Percentiles rank a stretch among this genome's conserved stretches.
phyloP scores from a whole-genome alignment of 1,284 basidiomycete genomes.

The Cryptococcus sp. region DNA sequence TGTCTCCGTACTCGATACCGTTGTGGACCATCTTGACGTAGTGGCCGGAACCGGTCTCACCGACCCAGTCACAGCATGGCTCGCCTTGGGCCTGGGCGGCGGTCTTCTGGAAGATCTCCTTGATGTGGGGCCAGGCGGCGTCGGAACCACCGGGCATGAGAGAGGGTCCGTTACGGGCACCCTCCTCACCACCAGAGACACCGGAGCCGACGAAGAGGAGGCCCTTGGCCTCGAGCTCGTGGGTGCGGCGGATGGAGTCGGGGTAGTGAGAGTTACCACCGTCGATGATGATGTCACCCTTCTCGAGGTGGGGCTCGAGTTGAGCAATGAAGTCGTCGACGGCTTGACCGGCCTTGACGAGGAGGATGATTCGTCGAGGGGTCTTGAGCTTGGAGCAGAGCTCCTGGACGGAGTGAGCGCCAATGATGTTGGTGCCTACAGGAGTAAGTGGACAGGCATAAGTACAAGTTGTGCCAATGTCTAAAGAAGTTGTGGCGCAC shows the following conservation, averaged over 20 bases:
- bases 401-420: conserved; percentile 92
- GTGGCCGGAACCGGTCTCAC: conserved; percentile 96
- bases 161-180: conserved; percentile 94
- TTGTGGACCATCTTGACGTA: conserved; percentile 67
- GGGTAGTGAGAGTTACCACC: conserved; percentile 99
- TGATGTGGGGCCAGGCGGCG: conserved; percentile 94
- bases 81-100: conserved; percentile 93
- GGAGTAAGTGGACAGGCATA: conserved; percentile 6
- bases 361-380: conserved; percentile 76
- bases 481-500: conserved; percentile 54
- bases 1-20: conserved; percentile 99
- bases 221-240: conserved; percentile 92
- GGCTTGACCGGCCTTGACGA: conserved; percentile 72
- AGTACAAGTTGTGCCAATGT: not conserved
- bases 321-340: conserved; percentile 63
- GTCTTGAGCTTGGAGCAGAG: conserved; percentile 62
- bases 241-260: conserved; percentile 90
- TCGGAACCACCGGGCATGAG: conserved; percentile 98
- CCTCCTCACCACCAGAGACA: conserved; percentile 99
- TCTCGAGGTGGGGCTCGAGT: conserved; percentile 61
- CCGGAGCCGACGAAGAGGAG: conserved; percentile 97
- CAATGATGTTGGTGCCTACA: conserved; percentile 88
- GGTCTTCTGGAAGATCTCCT: conserved; percentile 98
- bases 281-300: conserved; percentile 93
- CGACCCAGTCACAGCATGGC: conserved; percentile 99